These are phyloP conservation scores for Penicillium dipodomyicola DNA, from an alignment of 495 filamentous ascomycete species.

Conservation along the genomic window DNA sequence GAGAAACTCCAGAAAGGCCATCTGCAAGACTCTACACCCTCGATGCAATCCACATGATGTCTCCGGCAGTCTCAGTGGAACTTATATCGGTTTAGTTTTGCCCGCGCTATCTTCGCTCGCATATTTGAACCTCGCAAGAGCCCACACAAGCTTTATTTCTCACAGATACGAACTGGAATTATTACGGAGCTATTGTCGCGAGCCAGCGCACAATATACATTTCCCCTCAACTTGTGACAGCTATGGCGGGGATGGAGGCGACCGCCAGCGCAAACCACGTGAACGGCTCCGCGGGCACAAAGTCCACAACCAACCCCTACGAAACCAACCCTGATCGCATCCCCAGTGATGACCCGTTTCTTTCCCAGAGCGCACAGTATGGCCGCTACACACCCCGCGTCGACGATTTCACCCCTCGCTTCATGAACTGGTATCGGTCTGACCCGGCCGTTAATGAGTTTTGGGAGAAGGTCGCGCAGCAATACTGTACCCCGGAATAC, in stretches of 20 bases:
- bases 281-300: conserved; percentile 27
- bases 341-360: conserved; percentile 39
- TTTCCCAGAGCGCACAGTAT: conserved; percentile 37
- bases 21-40: background rate
- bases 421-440: conserved; percentile 36
- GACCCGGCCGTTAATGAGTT: conserved; percentile 32
- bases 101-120: conserved; percentile 18
- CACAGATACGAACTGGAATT: background rate
- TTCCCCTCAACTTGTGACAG: conserved; percentile 8
- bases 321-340: conserved; percentile 36
- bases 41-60: conserved; percentile 30
- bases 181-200: background rate
- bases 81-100: conserved; percentile 23
- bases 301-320: conserved; percentile 30
- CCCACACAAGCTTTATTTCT: background rate
- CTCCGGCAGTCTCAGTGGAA: conserved; percentile 18
- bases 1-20: background rate
- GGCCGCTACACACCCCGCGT: conserved; percentile 42
- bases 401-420: conserved; percentile 40
- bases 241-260: conserved; percentile 29
- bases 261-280: conserved; percentile 23
- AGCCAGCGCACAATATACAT: background rate
- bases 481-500: conserved; percentile 34
- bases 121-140: conserved; percentile 5
- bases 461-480: conserved; percentile 37